Evolutionary conservation across 2,329 filamentous ascomycete species (phyloP), one percentile per base, ranked within the genome.

Genomic region (Apiospora arundinis): DNA sequence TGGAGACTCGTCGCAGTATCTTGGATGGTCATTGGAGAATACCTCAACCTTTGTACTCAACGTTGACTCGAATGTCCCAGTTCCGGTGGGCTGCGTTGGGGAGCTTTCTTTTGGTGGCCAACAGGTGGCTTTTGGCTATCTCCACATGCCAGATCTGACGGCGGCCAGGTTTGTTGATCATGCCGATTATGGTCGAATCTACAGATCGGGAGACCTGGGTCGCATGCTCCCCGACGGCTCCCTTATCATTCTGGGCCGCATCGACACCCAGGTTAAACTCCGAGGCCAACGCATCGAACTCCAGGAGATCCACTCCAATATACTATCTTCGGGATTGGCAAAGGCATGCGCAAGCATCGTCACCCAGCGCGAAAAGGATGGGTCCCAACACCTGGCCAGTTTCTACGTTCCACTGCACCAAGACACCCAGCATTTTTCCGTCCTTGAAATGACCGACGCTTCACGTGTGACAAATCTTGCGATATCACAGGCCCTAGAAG

Each of bases 51-150:
- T 94, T 72, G 89, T 97, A 1, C 79, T 92, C 21, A 78, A 77
- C 23, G 80, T 81, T 0, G 81, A 82, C 5, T 78, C 82, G 2
- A 77, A 90, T 5, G 80, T 87, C 0, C 77, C 90, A 1, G 82
- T 95, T 0, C 93, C 93, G 0, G 79, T 88, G 8, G 94, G 94
- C 3, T 92, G 90, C 73, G 84, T 94, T 21, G 95, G 95, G 14
- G 95, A 97, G 79, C 85, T 97, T 8, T 97, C 93, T 77, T 96
- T 97, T 79, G 94, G 94, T 18, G 95, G 95, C 14, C 89, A 93
- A 67, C 95, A 97, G 81, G 90, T 97, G 6, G 91, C 90, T 56
- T 85, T 87, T 49, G 94, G 93, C 1, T 97, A 80, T 77, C 85
- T 96, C 40, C 90, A 92, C 71, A 85, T 88, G 80, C 86, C 89